A percentile compares a stretch with the other conserved stretches of the same genome.
Conservation (phyloP, 371 early-diverging fungal genomes). For the Cokeromyces recurvatus region DNA sequence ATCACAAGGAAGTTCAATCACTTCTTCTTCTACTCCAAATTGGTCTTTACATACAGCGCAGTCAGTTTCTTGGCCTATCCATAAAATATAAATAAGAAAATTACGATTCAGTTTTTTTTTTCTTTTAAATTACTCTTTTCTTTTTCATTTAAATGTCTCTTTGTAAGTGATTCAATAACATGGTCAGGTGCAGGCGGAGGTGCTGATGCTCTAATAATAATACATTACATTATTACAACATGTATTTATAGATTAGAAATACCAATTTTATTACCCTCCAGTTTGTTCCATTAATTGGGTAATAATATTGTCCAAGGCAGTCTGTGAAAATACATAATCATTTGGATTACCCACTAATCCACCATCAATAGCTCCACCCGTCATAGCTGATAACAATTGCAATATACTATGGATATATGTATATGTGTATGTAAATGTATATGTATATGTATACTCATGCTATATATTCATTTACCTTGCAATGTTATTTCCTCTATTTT, state of each 20-base stretch:
- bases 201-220: constrained; percentile 55
- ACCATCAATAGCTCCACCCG: constrained; percentile 26
- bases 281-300: constrained; percentile 78
- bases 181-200: constrained; percentile 70
- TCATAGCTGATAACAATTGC: constrained; percentile 33
- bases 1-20: constrained; percentile 69
- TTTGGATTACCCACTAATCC: constrained; percentile 52
- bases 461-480: constrained; percentile 13
- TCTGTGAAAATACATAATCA: constrained; percentile 60
- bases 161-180: constrained; percentile 49
- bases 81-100: background rate
- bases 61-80: constrained; percentile 38
- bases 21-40: constrained; percentile 54
- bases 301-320: constrained; percentile 73
- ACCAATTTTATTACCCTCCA: constrained; percentile 25
- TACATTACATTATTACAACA: too few species aligned
- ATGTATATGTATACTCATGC: background rate
- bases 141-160: constrained; percentile 41
- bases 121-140: constrained; percentile 51
- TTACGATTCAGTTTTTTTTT: too few species aligned
- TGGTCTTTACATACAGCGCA: constrained; percentile 86
- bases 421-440: background rate
- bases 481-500: constrained; percentile 16
- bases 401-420: constrained; percentile 19
- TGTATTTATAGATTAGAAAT: background rate